phyloP scores from a whole-genome alignment of 441 rosid species.

The Aquilaria agallochum region DNA sequence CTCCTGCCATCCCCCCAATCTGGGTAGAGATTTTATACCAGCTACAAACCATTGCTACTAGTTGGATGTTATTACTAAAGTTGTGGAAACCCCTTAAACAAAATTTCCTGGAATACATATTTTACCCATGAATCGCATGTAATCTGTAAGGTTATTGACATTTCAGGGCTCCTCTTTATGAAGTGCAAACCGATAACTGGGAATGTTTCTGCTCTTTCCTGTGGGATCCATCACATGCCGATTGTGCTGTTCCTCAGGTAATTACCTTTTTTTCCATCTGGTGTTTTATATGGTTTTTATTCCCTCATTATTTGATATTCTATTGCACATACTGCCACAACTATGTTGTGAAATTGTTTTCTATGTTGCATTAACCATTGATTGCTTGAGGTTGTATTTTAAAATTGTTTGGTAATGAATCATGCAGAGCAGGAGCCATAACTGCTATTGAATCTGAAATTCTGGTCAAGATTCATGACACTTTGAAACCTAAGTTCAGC shows the following conservation, averaged over 20 bases:
- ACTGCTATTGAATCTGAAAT: neutral
- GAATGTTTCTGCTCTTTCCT: conserved; percentile 80
- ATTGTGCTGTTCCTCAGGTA: conserved; percentile 94
- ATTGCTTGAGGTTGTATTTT: neutral
- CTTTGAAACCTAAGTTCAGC: neutral
- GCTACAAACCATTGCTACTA: no score
- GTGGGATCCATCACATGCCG: conserved; percentile 89
- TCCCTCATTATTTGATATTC: neutral
- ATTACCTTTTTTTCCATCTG: conserved; percentile 9
- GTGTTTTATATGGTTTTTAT: neutral
- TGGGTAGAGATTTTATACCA: no score
- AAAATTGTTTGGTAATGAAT: neutral
- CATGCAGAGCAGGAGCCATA: neutral
- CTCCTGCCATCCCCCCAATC: no score
- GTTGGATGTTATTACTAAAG: no score
- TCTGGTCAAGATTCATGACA: neutral
- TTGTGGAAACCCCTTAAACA: no score
- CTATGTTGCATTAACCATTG: neutral
- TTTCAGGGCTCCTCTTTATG: conserved; percentile 88
- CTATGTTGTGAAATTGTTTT: neutral
- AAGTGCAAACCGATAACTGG: conserved; percentile 89
- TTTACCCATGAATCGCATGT: no score
- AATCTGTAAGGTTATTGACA: conserved; percentile 5
- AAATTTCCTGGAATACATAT: no score
- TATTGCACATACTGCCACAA: no score